Evolutionary conservation across 139 green algal genomes (phyloP), one percentile per base, ranked within the genome.

Genomic region (Zygnema cylindricum): DNA sequence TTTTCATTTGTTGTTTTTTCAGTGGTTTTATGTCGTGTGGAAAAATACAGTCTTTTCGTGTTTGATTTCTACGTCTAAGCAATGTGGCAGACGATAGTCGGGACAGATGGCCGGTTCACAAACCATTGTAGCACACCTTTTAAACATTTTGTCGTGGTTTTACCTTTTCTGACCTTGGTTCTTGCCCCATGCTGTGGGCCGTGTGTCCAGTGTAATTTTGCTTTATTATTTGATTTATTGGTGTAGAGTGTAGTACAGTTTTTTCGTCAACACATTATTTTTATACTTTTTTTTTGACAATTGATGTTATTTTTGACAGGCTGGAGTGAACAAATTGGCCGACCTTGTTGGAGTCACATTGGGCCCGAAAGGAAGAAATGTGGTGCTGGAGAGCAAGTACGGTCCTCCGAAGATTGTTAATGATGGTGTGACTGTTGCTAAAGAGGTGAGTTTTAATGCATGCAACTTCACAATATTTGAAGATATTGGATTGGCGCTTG

Each of bases 351-450:
- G 98, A 81, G 97, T 99, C 3, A 99, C 98, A n/a, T 95, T 99
- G 55, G 98, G 98, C 2, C 98, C 98, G 89, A 99, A 99, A 95
- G 89, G 97, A 1, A 96, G 98, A 86, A 99, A 99, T 87, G 98
- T 99, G 35, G 98, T 99, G 82, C 95, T 99, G 25, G 98, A 99
- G 95, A 97, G 94, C 93, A 99, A 99, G 94, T 99, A 98, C 71
- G 98, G 98, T 77, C 98, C 96, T 32, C 98, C 98, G 42, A 98
- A 98, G 93, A 99, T 99, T 79, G 97, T 99, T 32, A 99, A 99
- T 89, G 98, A 99, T 91, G 98, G 98, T 82, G 98, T 99, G 32
- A 94, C 91, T 35, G 92, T 94, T 39, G 92, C 92, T 21, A 94
- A 94, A 91, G 92, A 94, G 86, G 88, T 91, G 1, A 75, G 81